phyloP scores from a whole-genome alignment of 2,329 filamentous ascomycete genomes.

The Celoporthe dispersa region DNA sequence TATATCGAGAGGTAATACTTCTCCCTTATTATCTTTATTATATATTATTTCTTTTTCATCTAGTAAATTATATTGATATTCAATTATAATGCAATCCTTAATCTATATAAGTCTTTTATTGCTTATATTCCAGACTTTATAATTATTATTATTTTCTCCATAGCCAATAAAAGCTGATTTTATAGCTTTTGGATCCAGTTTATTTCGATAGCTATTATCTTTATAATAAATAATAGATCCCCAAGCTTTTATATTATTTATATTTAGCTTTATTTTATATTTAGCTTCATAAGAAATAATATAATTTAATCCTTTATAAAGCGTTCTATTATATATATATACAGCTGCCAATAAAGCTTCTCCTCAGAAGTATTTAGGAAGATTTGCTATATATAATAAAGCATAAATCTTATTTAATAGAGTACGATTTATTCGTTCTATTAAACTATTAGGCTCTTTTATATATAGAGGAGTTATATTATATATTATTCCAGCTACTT shows the following conservation, averaged over 20 bases:
- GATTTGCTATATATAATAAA: slow-evolving; percentile 12
- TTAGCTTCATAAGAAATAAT: not conserved
- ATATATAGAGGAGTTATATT: slow-evolving; percentile 1
- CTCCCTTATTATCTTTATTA: slow-evolving; percentile 7
- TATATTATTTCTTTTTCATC: slow-evolving; percentile 14
- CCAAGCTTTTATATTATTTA: slow-evolving; percentile 2
- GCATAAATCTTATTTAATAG: not conserved
- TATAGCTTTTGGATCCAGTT: not conserved
- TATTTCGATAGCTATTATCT: not conserved
- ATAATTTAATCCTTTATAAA: not conserved
- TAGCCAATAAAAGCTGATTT: not conserved
- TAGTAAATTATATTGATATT: slow-evolving; percentile 2
- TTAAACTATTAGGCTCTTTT: not conserved
- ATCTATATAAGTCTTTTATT: not conserved
- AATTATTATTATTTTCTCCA: no score
- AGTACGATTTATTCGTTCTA: slow-evolving; percentile 1
- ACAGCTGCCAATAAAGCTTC: slow-evolving; percentile 5
- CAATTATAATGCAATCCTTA: not conserved
- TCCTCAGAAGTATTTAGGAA: not conserved
- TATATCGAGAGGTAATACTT: no score
- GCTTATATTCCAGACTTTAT: not conserved
- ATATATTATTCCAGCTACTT: slow-evolving; percentile 4
- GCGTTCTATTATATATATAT: slow-evolving; percentile 18
- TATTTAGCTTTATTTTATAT: no score
- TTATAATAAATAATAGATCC: slow-evolving; percentile 10